Percentiles rank a stretch among this genome's conserved stretches.
Conservation (phyloP, 495 filamentous ascomycete species). For the Trichoderma parareesei region DNA sequence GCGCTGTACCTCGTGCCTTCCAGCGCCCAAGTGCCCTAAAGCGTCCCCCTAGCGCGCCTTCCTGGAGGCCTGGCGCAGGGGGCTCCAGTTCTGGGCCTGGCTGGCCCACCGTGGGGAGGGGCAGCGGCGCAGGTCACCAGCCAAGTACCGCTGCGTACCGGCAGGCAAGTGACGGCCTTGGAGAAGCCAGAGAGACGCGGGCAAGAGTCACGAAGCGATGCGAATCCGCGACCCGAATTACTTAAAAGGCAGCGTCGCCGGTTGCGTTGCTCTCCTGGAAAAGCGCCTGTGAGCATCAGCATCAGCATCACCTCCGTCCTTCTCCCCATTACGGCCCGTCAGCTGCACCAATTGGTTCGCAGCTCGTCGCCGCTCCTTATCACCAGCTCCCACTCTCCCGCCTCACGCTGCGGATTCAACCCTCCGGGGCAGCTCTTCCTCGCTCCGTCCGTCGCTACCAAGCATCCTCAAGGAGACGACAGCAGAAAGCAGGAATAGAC, state of each 20-base stretch:
- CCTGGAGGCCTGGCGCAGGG: not conserved
- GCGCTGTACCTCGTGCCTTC: not conserved
- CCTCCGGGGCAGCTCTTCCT: not conserved
- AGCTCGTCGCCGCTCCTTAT: not conserved
- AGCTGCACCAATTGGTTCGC: not conserved
- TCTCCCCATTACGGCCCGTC: not conserved
- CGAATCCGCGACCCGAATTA: not conserved
- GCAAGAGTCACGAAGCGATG: constrained; percentile 9
- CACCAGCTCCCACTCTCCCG: not conserved
- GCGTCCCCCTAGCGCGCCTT: not conserved
- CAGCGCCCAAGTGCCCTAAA: no score
- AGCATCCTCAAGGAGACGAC: not conserved
- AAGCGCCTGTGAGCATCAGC: not conserved
- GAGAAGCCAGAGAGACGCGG: not conserved
- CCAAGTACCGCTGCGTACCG: constrained; percentile 4
- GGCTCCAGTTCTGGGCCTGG: constrained; percentile 9
- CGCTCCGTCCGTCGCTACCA: not conserved
- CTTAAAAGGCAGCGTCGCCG: constrained; percentile 1
- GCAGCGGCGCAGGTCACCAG: constrained; percentile 2
- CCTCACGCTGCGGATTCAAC: not conserved
- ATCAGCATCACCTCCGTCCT: not conserved
- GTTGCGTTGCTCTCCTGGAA: not conserved
- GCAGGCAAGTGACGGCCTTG: not conserved
- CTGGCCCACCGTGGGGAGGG: constrained; percentile 5
- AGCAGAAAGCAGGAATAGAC: not conserved